Base-by-base conservation (phyloP, 352 stramenopile genomes). In the Globisporangium orthogonon region DNA sequence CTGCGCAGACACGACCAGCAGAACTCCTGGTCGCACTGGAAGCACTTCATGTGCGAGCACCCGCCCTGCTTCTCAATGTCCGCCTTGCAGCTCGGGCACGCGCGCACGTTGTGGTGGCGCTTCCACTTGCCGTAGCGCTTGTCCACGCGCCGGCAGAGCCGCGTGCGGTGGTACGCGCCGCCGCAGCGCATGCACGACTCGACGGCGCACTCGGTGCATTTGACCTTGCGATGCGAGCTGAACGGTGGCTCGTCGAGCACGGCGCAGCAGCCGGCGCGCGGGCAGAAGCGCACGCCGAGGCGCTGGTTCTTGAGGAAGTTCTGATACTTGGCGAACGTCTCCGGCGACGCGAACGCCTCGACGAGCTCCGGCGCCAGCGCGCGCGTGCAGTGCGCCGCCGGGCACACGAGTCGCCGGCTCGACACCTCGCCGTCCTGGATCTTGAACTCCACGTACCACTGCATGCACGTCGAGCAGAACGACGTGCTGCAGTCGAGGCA, bases 11-110 rank as follows among this genome's bases (percentile, higher is more conserved):
- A 94, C 0, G 71, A 72, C 84, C 84, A 94, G 62, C 84, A 94
- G 43, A 94, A 94, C 69, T 91, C 81, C 45, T 86, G 66, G 61
- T 91, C 83, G 58, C 83, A 94, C 60, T 91, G 81, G 46, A 89
- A 80, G 67, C 83, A 94, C 59, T 84, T 84, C 83, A 94, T 94
- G 71, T 94, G 83, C 39, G 70, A 76, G 69, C 83, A 94, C 11
- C 83, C 83, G n/a, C 83, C 83, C 15, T 89, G 78, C 65, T 94
- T 94, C 50, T 94, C 83, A 62, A 94, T 94, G 56, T 75, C 71
- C 29, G 67, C 61, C 52, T 77, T 74, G 73, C 83, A 94, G 54
- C 60, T 74, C 23, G 83, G 83, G 48, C 83, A 94, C 29, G 64
- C 67, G 37, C 79, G 81, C 18, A 91, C 83, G 50, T 93, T 78